These are phyloP conservation scores for Cenchrus purpureus DNA, from an alignment of 176 grass and related monocot genomes.

Conservation along the genomic window DNA sequence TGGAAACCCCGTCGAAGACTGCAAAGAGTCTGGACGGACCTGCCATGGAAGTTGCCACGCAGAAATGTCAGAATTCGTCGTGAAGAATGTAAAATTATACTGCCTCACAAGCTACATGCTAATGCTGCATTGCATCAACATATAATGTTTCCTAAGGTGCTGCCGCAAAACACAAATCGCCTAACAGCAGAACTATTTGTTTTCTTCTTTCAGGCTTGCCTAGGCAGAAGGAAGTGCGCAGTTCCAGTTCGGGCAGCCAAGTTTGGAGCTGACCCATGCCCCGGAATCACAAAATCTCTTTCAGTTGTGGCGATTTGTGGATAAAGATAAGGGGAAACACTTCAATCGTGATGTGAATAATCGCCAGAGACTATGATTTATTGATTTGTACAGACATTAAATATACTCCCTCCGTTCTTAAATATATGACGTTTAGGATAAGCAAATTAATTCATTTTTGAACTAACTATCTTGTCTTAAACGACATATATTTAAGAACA, in stretches of 20 bases:
- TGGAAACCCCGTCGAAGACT: slow-evolving; percentile 42
- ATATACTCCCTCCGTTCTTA: too few relatives aligned
- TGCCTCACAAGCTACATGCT: not conserved
- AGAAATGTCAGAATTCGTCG: slow-evolving; percentile 31
- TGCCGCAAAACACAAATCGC: not conserved
- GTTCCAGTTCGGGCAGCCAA: slow-evolving; percentile 39
- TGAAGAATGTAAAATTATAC: slow-evolving; percentile 49
- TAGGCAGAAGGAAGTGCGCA: slow-evolving; percentile 49
- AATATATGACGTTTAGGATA: too few relatives aligned
- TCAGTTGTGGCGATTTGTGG: slow-evolving; percentile 52
- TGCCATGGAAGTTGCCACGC: slow-evolving; percentile 49
- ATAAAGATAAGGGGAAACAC: slow-evolving; percentile 1
- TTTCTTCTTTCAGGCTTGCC: slow-evolving; percentile 45
- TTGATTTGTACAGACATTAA: not conserved
- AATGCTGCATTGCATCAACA: not conserved
- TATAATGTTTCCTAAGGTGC: not conserved
- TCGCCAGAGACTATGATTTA: not conserved
- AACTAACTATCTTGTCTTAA: too few relatives aligned
- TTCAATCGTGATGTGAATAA: slow-evolving; percentile 8
- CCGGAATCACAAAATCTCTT: slow-evolving; percentile 43
- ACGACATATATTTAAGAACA: too few relatives aligned
- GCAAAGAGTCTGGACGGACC: slow-evolving; percentile 16
- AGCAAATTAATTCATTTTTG: too few relatives aligned
- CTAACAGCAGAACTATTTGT: not conserved
- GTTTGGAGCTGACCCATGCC: slow-evolving; percentile 57